phyloP scores from a whole-genome alignment of 495 filamentous ascomycete species.

The Penicillium pulvis region DNA sequence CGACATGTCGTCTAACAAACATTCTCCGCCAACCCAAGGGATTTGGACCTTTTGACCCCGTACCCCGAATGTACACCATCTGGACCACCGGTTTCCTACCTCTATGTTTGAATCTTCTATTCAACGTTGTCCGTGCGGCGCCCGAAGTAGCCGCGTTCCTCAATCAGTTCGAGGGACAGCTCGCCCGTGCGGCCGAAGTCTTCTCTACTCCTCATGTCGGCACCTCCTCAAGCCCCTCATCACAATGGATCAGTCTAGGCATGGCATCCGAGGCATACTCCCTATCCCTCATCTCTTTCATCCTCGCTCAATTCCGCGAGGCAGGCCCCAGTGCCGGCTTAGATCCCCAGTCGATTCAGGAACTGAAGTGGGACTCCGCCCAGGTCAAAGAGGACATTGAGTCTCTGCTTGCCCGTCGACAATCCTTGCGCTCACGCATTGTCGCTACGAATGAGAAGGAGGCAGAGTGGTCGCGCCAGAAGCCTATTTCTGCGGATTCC shows the following conservation, averaged over 20 bases:
- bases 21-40: constrained; percentile 67
- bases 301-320: constrained; percentile 62
- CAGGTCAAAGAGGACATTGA: constrained; percentile 77
- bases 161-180: constrained; percentile 76
- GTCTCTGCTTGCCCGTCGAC: constrained; percentile 64
- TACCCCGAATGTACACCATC: constrained; percentile 67
- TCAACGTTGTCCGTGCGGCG: constrained; percentile 75
- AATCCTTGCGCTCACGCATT: constrained; percentile 65
- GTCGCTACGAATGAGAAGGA: constrained; percentile 73
- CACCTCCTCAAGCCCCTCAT: constrained; percentile 32
- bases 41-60: constrained; percentile 68
- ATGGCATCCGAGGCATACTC: constrained; percentile 76
- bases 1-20: constrained; percentile 71
- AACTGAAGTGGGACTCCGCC: constrained; percentile 70
- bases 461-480: constrained; percentile 59
- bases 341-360: constrained; percentile 60
- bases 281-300: constrained; percentile 68
- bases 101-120: constrained; percentile 85
- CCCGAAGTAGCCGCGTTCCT: constrained; percentile 84
- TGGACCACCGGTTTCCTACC: constrained; percentile 89
- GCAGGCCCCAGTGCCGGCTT: constrained; percentile 59
- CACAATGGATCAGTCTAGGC: constrained; percentile 63
- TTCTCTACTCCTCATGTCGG: constrained; percentile 54
- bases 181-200: constrained; percentile 61
- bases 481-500: constrained; percentile 36